Base-by-base conservation (phyloP, 2,329 filamentous ascomycete genomes). In the Orbilia quercus region DNA sequence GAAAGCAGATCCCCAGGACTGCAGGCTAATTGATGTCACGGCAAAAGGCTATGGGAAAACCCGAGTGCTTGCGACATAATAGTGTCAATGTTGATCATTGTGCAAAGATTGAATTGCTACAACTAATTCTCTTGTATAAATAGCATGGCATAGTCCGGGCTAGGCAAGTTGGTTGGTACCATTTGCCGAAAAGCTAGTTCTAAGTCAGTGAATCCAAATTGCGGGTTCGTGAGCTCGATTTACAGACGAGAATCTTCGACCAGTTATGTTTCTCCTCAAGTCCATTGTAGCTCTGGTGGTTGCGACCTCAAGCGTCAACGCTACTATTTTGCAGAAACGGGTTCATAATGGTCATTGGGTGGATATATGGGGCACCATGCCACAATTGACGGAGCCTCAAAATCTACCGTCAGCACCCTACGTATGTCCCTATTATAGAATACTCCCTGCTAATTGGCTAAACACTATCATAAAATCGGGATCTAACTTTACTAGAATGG, bases 331-430 rank as follows among this genome's bases (percentile, higher is more conserved):
- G n/a, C 20, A 58, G 16, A 72, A 72, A 44, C 34, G 67, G 22
- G 67, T 72, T 14, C 67, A 72, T 40, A 72, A 72, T 55, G 67
- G 67, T 14, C 84, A 85, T 74, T 89, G 87, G 87, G 82, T 88
- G 12, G 84, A 85, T 74, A 87, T 85, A 1, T 90, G 88, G 88
- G 85, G 85, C 0, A 82, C 86, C 1, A 89, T 89, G 87, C 87
- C 87, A 0, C 87, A 90, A 78, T 80, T 88, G 42, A 86, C 86
- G 1, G 88, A 90, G 77, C 84, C 83, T 7, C 82, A 80, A 50
- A 90, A 90, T 75, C 82, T 90, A 18, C 88, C 88, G 7, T 84
- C 85, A 0, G 78, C 83, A 1, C 85, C 87, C 44, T 90, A 87
- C 77, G 85, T 86, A 82, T 57, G 84, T 58, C 42, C 6, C 11